Conservation (phyloP, 169 alveolate genomes). For the Toxoplasma gondii region DNA sequence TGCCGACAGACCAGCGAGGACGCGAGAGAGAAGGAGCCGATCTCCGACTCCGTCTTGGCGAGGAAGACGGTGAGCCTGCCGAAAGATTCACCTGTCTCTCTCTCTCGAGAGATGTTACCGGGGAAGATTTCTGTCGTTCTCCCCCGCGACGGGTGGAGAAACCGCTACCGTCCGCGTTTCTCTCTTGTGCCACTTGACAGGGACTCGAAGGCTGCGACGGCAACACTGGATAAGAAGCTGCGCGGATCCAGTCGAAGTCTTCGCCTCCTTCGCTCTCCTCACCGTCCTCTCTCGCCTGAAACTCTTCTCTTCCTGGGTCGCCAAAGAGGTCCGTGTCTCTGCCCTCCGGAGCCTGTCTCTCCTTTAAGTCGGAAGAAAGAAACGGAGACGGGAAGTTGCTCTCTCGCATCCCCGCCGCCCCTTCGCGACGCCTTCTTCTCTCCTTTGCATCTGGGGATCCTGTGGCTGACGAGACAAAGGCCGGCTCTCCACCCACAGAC, state of each 20-base stretch:
- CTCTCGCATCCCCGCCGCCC: neutral
- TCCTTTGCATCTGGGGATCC: neutral
- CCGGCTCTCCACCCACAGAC: too few relatives aligned
- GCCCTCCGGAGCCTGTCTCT: too few relatives aligned
- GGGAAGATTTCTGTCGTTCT: neutral
- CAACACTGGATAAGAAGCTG: constrained; percentile 31
- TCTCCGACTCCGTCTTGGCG: too few relatives aligned
- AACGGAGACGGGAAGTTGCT: too few relatives aligned
- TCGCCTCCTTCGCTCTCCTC: neutral
- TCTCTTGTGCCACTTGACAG: neutral
- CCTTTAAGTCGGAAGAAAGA: too few relatives aligned
- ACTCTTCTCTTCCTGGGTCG: neutral
- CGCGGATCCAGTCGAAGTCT: constrained; percentile 9
- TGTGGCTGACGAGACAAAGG: too few relatives aligned
- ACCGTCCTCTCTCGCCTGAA: neutral
- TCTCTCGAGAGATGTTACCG: neutral
- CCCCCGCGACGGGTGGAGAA: neutral
- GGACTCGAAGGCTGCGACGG: constrained; percentile 32
- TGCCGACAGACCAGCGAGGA: too few relatives aligned
- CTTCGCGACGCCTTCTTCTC: neutral
- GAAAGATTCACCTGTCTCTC: neutral
- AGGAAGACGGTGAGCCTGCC: neutral
- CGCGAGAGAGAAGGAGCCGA: too few relatives aligned
- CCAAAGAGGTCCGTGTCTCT: neutral
- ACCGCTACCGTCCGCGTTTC: neutral